Percentiles rank a stretch among this genome's conserved stretches.
phyloP scores from a whole-genome alignment of 306 rosid species.

The Castanea mollissima region DNA sequence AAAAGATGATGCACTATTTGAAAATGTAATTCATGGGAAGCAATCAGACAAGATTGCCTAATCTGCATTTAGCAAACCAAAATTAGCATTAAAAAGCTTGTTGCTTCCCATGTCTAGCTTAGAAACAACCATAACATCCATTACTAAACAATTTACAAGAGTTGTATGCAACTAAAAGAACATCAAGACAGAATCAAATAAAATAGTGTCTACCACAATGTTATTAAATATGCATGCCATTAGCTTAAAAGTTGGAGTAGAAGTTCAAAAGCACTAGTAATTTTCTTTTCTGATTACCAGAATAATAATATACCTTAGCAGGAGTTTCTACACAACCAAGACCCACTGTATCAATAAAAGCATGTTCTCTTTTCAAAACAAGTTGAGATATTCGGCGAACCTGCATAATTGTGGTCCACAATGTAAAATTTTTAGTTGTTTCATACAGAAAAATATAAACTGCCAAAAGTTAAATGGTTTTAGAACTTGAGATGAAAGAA shows the following conservation, averaged over 20 bases:
- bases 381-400: constrained; percentile 92
- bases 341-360: constrained; percentile 84
- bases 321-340: constrained; percentile 80
- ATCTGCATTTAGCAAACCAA: constrained; percentile 49
- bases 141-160: neutral
- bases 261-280: neutral
- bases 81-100: constrained; percentile 23
- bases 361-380: constrained; percentile 86
- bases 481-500: constrained; percentile 7
- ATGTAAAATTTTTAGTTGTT: constrained; percentile 20
- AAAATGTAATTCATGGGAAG: constrained; percentile 76
- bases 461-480: neutral
- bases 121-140: constrained; percentile 11
- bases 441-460: constrained; percentile 14
- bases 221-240: neutral
- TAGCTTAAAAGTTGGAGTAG: neutral
- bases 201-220: neutral
- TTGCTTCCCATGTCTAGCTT: constrained; percentile 1
- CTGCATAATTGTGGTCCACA: constrained; percentile 38
- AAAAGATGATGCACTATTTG: constrained; percentile 67
- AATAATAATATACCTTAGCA: constrained; percentile 47
- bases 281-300: neutral
- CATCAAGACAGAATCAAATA: neutral
- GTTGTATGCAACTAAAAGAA: neutral
- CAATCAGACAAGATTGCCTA: constrained; percentile 65